Conservation (phyloP, 176 grass and related monocot genomes). For the Avena sativa region DNA sequence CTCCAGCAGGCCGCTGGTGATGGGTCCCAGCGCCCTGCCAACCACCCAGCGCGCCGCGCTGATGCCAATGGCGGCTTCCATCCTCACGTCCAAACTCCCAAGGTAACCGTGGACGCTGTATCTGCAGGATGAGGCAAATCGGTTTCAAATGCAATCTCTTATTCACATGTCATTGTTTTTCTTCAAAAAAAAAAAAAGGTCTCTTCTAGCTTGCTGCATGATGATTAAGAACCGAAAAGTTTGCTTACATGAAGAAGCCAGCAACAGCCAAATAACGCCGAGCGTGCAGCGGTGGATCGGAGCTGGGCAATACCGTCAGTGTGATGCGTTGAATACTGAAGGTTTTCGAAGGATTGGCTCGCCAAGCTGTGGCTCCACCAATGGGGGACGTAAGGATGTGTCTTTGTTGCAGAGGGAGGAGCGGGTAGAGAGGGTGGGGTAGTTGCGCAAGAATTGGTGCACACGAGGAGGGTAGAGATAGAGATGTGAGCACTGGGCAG, state of each 20-base stretch:
- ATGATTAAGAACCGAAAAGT: not conserved
- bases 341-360: not conserved
- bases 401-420: not conserved
- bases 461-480: not conserved
- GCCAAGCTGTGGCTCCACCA: not conserved
- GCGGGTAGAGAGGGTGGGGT: not conserved
- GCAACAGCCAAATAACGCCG: not conserved
- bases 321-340: not conserved
- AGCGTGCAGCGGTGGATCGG: not conserved
- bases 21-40: not conserved
- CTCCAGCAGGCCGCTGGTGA: conserved; percentile 11
- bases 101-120: not conserved
- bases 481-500: not conserved
- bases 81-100: not conserved
- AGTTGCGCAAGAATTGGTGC: not conserved
- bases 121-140: not conserved
- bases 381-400: not conserved
- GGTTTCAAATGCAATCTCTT: not conserved
- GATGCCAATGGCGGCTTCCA: not conserved
- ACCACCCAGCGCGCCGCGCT: conserved; percentile 2
- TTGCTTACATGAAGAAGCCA: not conserved
- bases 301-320: not conserved
- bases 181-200: not conserved
- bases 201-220: not conserved
- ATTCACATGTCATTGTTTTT: not conserved